phyloP scores from a whole-genome alignment of 768 basidiomycete species.

The Leccinum boreale region DNA sequence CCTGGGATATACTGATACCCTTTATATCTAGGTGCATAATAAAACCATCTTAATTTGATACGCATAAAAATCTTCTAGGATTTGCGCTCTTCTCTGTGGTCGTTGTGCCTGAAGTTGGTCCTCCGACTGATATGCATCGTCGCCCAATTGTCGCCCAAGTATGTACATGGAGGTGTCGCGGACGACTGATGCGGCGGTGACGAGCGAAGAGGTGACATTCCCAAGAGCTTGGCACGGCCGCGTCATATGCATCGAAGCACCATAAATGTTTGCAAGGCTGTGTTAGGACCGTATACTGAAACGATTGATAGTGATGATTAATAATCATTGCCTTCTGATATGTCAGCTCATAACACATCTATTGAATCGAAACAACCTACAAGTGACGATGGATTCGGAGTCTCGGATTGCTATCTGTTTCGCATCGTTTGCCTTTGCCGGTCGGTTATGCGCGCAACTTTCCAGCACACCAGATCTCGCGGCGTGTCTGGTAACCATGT shows the following conservation, averaged over 20 bases:
- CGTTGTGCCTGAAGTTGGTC: not conserved
- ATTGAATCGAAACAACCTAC: not conserved
- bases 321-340: not conserved
- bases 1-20: slow-evolving; percentile 14
- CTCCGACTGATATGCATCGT: not conserved
- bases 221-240: not conserved
- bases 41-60: slow-evolving; percentile 14
- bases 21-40: slow-evolving; percentile 13
- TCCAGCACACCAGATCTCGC: not conserved
- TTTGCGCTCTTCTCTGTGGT: not conserved
- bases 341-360: not conserved
- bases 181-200: not conserved
- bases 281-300: not conserved
- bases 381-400: not conserved
- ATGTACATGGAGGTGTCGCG: not conserved
- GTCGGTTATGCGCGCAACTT: not conserved
- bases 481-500: not conserved
- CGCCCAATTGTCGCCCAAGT: not conserved
- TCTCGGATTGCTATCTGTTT: not conserved
- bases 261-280: not conserved
- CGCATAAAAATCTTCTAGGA: slow-evolving; percentile 3
- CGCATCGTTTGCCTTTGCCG: not conserved
- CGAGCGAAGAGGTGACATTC: not conserved
- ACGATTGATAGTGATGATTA: not conserved
- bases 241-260: not conserved